Percentiles rank a stretch among this genome's conserved stretches.
phyloP scores from a whole-genome alignment of 805 yeast species.

The Ogataea nitratoaversa region DNA sequence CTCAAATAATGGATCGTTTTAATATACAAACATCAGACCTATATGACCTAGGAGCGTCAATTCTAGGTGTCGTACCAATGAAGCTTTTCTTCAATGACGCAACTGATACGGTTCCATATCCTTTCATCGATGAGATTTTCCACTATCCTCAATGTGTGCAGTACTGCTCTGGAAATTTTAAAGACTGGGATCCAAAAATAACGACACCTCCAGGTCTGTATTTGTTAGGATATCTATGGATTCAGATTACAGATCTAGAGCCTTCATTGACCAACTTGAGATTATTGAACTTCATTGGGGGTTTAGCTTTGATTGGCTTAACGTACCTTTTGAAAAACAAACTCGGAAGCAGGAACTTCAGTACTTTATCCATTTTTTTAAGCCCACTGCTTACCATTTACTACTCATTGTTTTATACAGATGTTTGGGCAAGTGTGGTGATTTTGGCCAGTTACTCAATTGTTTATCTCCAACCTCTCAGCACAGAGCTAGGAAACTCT shows the following conservation, averaged over 20 bases:
- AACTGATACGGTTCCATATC: constrained; percentile 21
- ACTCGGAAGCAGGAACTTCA: constrained; percentile 12
- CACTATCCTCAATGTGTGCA: constrained; percentile 76
- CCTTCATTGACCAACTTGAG: constrained; percentile 43
- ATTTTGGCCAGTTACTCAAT: constrained; percentile 52
- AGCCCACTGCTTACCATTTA: constrained; percentile 74
- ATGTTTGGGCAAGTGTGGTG: constrained; percentile 82
- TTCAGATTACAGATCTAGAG: constrained; percentile 26
- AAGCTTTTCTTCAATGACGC: constrained; percentile 17
- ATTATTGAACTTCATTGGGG: constrained; percentile 63
- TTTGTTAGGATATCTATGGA: constrained; percentile 37
- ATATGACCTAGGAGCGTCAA: background rate
- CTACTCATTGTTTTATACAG: constrained; percentile 82
- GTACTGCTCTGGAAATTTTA: constrained; percentile 59
- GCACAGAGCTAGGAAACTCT: constrained; percentile 20
- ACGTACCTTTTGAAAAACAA: constrained; percentile 14
- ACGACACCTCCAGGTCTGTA: constrained; percentile 97
- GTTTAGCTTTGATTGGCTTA: constrained; percentile 36
- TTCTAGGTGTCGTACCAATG: constrained; percentile 15
- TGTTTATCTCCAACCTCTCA: constrained; percentile 31
- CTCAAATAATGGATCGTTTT: background rate
- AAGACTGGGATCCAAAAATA: constrained; percentile 80
- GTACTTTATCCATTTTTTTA: constrained; percentile 34
- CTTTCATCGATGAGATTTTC: constrained; percentile 73
- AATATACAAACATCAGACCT: background rate